phyloP scores from a whole-genome alignment of 495 filamentous ascomycete genomes.

The Neurospora sp. region DNA sequence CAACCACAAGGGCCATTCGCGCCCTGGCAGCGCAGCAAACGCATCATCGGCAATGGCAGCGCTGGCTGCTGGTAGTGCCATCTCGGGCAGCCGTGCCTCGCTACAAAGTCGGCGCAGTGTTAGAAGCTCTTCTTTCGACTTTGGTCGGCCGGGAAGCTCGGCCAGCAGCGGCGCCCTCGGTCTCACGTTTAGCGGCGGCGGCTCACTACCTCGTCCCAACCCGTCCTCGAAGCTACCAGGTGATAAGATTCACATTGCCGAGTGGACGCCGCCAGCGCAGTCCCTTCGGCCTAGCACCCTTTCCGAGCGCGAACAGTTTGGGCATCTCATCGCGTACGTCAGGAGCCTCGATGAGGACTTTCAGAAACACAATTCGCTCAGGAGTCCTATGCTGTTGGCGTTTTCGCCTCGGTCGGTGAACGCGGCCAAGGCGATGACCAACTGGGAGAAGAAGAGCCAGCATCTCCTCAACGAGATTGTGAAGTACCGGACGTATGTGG shows the following conservation, averaged over 20 bases:
- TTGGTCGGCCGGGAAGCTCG: slow-evolving; percentile 28
- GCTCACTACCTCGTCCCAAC: slow-evolving; percentile 1
- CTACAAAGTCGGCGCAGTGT: slow-evolving; percentile 34
- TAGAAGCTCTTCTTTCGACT: slow-evolving; percentile 32
- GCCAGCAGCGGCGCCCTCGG: slow-evolving; percentile 60
- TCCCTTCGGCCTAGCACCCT: slow-evolving; percentile 75
- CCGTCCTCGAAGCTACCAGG: slow-evolving; percentile 55
- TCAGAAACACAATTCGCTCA: slow-evolving; percentile 73
- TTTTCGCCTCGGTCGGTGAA: slow-evolving; percentile 85
- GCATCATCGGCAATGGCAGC: slow-evolving; percentile 5
- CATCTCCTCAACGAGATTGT: slow-evolving; percentile 92
- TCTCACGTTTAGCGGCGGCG: slow-evolving; percentile 31
- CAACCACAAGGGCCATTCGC: slow-evolving; percentile 23
- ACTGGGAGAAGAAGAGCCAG: slow-evolving; percentile 92
- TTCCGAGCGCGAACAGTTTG: slow-evolving; percentile 70
- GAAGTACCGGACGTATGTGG: slow-evolving; percentile 92
- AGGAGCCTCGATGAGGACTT: slow-evolving; percentile 78
- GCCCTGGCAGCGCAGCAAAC: slow-evolving; percentile 33
- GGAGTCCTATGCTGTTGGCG: slow-evolving; percentile 74
- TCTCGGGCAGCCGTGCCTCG: slow-evolving; percentile 18
- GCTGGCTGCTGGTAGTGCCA: neutral
- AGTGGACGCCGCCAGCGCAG: slow-evolving; percentile 90
- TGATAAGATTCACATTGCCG: slow-evolving; percentile 73
- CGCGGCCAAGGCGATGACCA: slow-evolving; percentile 68
- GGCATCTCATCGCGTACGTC: slow-evolving; percentile 66